A percentile compares a stretch with the other conserved stretches of the same genome.
These are phyloP conservation scores for Microdochium trichocladiopsis DNA, from an alignment of 2,329 filamentous ascomycete genomes.

Conservation along the genomic window DNA sequence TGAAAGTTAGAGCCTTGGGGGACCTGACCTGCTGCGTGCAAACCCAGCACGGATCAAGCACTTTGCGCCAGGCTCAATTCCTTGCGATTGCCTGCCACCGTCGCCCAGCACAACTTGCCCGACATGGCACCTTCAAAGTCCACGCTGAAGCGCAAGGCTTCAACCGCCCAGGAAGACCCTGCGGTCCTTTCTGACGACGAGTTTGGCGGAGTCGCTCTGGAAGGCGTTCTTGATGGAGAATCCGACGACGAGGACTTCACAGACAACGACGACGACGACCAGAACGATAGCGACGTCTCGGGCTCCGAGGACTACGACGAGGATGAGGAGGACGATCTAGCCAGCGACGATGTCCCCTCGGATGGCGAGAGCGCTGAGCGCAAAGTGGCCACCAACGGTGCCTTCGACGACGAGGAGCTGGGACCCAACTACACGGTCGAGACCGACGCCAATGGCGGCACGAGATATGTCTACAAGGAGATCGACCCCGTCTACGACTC, in stretches of 20 bases:
- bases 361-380: slow-evolving; percentile 29
- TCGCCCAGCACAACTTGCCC: neutral
- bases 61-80: neutral
- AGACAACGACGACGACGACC: slow-evolving; percentile 32
- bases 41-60: neutral
- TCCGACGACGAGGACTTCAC: slow-evolving; percentile 26
- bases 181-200: slow-evolving; percentile 54
- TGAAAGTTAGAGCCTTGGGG: neutral
- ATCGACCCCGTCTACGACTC: slow-evolving; percentile 94
- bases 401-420: slow-evolving; percentile 26
- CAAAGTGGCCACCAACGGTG: slow-evolving; percentile 26
- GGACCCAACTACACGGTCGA: slow-evolving; percentile 48
- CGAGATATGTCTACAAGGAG: slow-evolving; percentile 87
- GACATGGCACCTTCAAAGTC: slow-evolving; percentile 32
- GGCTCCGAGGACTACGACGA: slow-evolving; percentile 29
- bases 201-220: slow-evolving; percentile 44
- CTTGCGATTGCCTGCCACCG: slow-evolving; percentile 1
- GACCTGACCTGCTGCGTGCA: neutral
- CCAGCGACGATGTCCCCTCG: slow-evolving; percentile 34
- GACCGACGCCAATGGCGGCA: slow-evolving; percentile 83
- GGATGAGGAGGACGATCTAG: slow-evolving; percentile 26
- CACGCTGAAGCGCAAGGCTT: slow-evolving; percentile 59
- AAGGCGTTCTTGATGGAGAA: slow-evolving; percentile 41
- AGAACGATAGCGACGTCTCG: slow-evolving; percentile 40
- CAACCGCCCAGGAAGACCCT: slow-evolving; percentile 43